Evolutionary conservation across 176 grass and related monocot genomes (phyloP).

Genomic region (Rhynchospora tenuis): DNA sequence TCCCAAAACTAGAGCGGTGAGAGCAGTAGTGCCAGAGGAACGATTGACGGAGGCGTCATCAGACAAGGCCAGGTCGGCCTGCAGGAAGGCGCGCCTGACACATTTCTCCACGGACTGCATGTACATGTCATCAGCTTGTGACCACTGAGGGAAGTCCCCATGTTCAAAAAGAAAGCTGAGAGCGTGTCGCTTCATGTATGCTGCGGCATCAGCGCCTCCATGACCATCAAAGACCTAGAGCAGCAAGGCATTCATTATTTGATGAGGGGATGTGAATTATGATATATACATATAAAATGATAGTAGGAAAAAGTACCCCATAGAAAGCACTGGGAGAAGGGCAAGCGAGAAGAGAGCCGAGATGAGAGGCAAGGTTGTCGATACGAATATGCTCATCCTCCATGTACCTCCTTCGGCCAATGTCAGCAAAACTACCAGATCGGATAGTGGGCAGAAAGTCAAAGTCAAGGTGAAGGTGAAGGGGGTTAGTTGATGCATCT

Average conservation of each 20-base stretch:
- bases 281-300: too few relatives aligned
- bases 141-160: constrained; percentile 46
- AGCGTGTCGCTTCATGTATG: constrained; percentile 75
- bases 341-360: constrained; percentile 47
- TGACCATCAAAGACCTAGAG: constrained; percentile 89
- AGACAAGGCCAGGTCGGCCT: constrained; percentile 61
- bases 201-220: constrained; percentile 76
- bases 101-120: constrained; percentile 45
- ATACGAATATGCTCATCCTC: constrained; percentile 91
- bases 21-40: constrained; percentile 79
- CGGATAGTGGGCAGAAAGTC: constrained; percentile 55
- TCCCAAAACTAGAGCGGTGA: constrained; percentile 66
- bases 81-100: constrained; percentile 47
- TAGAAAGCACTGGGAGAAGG: constrained; percentile 76
- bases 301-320: constrained; percentile 39
- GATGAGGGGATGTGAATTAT: too few relatives aligned
- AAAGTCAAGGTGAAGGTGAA: too few relatives aligned
- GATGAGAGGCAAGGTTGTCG: constrained; percentile 67
- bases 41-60: constrained; percentile 46
- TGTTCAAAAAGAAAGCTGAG: constrained; percentile 69
- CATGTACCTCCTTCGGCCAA: constrained; percentile 72
- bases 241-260: not conserved
- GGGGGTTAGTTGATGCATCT: constrained; percentile 13
- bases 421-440: constrained; percentile 80
- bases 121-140: constrained; percentile 39